A percentile compares a stretch with the other conserved stretches of the same genome.
phyloP scores from a whole-genome alignment of 116 monocot species.

The Phalaenopsis hybrid region DNA sequence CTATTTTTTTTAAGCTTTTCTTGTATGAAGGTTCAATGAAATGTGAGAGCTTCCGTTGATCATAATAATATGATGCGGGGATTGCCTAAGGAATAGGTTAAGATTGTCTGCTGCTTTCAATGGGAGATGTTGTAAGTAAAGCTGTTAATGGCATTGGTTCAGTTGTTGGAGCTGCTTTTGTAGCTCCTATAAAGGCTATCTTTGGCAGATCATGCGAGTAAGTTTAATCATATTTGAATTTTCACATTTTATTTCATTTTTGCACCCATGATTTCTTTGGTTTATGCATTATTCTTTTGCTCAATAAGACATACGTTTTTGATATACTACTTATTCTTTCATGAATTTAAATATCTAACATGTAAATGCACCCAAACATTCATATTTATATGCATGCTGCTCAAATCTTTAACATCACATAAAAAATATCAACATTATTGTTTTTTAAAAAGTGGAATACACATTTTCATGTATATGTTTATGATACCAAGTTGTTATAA shows the following conservation, averaged over 20 bases:
- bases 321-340: too few relatives aligned
- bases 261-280: not conserved
- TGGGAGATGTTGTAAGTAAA: slow-evolving; percentile 49
- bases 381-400: too few relatives aligned
- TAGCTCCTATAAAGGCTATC: slow-evolving; percentile 43
- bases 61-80: not conserved
- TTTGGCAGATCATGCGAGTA: slow-evolving; percentile 57
- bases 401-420: too few relatives aligned
- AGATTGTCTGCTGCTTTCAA: slow-evolving; percentile 3
- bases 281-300: not conserved
- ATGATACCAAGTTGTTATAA: too few relatives aligned
- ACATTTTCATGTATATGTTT: too few relatives aligned
- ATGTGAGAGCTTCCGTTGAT: not conserved
- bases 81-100: not conserved
- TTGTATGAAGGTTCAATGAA: not conserved
- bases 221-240: slow-evolving; percentile 12
- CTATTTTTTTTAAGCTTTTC: not conserved
- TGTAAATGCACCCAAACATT: too few relatives aligned
- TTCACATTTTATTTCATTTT: not conserved
- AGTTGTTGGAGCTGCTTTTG: slow-evolving; percentile 37
- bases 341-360: too few relatives aligned
- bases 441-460: too few relatives aligned
- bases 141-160: slow-evolving; percentile 36
- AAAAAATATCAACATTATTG: too few relatives aligned
- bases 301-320: too few relatives aligned